phyloP scores from a whole-genome alignment of 2,329 filamentous ascomycete species.

The Botryotinia convoluta region DNA sequence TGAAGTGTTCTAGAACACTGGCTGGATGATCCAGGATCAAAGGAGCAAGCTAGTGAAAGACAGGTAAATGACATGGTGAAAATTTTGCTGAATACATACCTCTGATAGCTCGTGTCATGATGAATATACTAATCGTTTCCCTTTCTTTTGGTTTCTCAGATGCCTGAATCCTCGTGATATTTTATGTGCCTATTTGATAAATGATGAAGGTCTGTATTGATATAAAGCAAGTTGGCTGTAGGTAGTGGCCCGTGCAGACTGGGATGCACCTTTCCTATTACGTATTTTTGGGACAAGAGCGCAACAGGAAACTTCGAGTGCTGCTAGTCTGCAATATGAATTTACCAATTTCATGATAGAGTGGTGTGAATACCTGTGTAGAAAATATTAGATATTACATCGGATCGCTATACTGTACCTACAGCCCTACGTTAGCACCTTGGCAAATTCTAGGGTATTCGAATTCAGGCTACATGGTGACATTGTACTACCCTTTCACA shows the following conservation, averaged over 20 bases:
- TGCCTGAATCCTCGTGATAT: background rate
- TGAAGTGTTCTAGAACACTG: background rate
- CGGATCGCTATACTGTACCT: background rate
- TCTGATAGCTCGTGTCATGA: slow-evolving; percentile 57
- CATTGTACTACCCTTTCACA: background rate
- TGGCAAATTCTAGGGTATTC: background rate
- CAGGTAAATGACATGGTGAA: background rate
- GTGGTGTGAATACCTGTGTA: background rate
- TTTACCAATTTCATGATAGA: background rate
- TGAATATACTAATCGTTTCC: background rate
- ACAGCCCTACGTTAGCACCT: background rate
- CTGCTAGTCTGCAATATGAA: background rate
- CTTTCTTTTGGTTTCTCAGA: background rate
- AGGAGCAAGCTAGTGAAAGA: background rate
- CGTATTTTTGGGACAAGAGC: background rate
- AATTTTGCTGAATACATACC: slow-evolving; percentile 40
- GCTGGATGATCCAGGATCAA: background rate
- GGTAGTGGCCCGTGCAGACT: background rate
- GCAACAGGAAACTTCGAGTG: background rate
- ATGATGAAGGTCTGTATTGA: background rate
- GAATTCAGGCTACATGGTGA: background rate
- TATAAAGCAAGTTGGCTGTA: background rate
- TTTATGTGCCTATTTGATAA: background rate
- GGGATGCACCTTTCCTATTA: background rate
- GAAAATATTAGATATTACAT: background rate